phyloP scores from a whole-genome alignment of 768 basidiomycete genomes.

The Boletales sp. region DNA sequence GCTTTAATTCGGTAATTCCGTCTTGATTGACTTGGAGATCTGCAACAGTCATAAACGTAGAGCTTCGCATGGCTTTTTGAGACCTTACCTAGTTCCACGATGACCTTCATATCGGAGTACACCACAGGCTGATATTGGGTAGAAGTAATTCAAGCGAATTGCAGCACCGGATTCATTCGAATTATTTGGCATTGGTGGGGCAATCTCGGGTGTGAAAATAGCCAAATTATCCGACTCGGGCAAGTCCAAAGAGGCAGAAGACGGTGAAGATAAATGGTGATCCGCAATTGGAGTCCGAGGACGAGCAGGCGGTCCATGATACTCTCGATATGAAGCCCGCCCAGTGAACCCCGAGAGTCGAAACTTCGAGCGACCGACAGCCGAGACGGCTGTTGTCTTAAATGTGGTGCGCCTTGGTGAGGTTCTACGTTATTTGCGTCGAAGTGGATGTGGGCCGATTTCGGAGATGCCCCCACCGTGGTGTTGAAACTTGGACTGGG shows the following conservation, averaged over 20 bases:
- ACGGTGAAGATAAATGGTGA: background rate
- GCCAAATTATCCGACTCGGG: background rate
- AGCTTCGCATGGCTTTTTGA: too few species aligned
- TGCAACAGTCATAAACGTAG: too few species aligned
- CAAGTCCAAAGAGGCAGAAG: background rate
- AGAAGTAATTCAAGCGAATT: slow-evolving; percentile 3
- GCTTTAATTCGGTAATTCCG: slow-evolving; percentile 7
- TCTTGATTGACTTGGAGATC: background rate
- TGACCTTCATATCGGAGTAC: slow-evolving; percentile 8
- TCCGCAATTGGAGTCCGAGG: slow-evolving; percentile 6
- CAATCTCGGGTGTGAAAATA: background rate
- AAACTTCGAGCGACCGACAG: slow-evolving; percentile 14
- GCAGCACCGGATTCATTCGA: slow-evolving; percentile 6
- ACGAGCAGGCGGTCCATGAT: slow-evolving; percentile 15
- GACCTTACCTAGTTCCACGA: slow-evolving; percentile 10
- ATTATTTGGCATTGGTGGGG: slow-evolving; percentile 4
- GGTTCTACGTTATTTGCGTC: background rate
- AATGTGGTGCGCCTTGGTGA: slow-evolving; percentile 1
- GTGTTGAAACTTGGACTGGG: too few species aligned
- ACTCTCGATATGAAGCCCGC: slow-evolving; percentile 19
- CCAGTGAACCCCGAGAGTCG: slow-evolving; percentile 18
- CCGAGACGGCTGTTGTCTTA: slow-evolving; percentile 10
- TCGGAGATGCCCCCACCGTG: background rate
- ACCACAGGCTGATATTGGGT: slow-evolving; percentile 13
- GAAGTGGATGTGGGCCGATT: background rate